These are phyloP conservation scores for Entonaema liquescens DNA, from an alignment of 495 filamentous ascomycete species.

Conservation along the genomic window DNA sequence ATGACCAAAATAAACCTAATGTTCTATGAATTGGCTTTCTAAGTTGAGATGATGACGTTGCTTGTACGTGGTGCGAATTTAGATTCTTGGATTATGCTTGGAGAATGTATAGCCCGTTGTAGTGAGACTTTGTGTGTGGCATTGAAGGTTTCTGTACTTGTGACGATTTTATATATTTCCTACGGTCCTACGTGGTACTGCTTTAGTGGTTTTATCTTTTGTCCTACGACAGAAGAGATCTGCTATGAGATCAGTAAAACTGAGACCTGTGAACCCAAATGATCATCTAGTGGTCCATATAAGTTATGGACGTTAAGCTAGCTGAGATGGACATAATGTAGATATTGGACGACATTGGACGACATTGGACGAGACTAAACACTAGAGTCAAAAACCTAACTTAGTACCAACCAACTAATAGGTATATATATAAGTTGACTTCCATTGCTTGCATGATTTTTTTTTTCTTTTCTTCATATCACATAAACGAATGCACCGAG, in stretches of 20 bases:
- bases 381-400: too few relatives aligned
- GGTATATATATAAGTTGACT: too few relatives aligned
- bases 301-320: background rate
- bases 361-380: too few relatives aligned
- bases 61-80: background rate
- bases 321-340: background rate
- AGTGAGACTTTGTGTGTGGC: background rate
- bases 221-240: background rate
- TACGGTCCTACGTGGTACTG: background rate
- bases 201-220: background rate
- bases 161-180: background rate
- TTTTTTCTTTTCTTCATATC: too few relatives aligned
- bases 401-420: too few relatives aligned
- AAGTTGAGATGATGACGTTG: background rate
- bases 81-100: background rate
- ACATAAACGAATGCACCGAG: too few relatives aligned
- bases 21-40: background rate
- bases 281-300: background rate
- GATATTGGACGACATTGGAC: too few relatives aligned
- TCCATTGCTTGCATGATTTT: too few relatives aligned
- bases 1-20: slow-evolving; percentile 8
- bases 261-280: background rate
- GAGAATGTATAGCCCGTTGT: background rate
- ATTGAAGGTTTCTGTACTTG: background rate
- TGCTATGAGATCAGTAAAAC: background rate